Evolutionary conservation across 2,329 filamentous ascomycete species (phyloP).

Genomic region (Fusarium pilosicola): DNA sequence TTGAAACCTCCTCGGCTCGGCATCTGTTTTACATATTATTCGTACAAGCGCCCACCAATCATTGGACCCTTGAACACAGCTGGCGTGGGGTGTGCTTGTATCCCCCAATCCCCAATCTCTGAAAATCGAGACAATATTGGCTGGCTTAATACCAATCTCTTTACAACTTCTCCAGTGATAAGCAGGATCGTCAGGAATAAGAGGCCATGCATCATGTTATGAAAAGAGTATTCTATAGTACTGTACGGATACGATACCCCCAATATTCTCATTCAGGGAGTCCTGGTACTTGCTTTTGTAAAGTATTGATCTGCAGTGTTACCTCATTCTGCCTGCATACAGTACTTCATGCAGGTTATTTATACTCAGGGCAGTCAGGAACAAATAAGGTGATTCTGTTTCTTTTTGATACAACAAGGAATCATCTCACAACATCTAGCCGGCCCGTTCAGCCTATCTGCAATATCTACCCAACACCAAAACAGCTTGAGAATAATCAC

Average conservation of each 20-base stretch:
- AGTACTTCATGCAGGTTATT: slow-evolving; percentile 6
- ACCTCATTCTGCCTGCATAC: slow-evolving; percentile 19
- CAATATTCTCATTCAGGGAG: neutral
- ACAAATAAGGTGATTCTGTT: neutral
- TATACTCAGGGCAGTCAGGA: neutral
- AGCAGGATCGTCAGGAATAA: slow-evolving; percentile 8
- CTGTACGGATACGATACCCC: neutral
- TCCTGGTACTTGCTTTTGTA: neutral
- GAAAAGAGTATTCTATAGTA: neutral
- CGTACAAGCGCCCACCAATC: slow-evolving; percentile 24
- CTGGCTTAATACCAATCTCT: neutral
- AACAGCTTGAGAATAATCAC: neutral
- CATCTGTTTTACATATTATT: slow-evolving; percentile 1
- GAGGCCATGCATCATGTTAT: slow-evolving; percentile 12
- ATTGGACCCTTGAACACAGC: slow-evolving; percentile 12
- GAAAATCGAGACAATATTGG: neutral
- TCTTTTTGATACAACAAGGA: neutral
- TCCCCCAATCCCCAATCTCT: neutral
- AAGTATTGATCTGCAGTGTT: slow-evolving; percentile 18
- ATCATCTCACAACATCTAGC: neutral
- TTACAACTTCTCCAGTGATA: slow-evolving; percentile 11
- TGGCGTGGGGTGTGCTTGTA: slow-evolving; percentile 5
- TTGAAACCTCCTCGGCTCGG: slow-evolving; percentile 6
- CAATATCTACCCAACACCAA: neutral
- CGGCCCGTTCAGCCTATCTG: slow-evolving; percentile 14